These are phyloP conservation scores for Trebouxiophyceae sp. DNA, from an alignment of 163 green algal genomes.

Conservation along the genomic window DNA sequence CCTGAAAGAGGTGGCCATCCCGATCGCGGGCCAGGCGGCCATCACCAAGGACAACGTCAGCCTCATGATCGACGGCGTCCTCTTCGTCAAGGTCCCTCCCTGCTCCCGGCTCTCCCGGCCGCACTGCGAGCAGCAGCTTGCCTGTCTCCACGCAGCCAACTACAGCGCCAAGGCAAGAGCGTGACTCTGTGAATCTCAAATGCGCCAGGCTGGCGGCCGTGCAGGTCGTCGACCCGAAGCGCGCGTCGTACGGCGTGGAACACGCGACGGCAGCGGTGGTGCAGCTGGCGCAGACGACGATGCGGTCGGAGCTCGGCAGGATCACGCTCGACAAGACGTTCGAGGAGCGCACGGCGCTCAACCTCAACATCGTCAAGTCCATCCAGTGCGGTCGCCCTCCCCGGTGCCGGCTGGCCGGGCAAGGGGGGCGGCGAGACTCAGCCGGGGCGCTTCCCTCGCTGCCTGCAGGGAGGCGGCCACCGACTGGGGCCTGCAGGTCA, in stretches of 20 bases:
- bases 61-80: constrained; percentile 95
- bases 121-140: too few relatives aligned
- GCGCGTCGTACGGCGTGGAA: constrained; percentile 90
- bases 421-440: not conserved
- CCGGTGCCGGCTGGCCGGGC: not conserved
- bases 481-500: constrained; percentile 80
- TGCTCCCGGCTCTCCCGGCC: too few relatives aligned
- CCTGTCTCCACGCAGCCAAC: too few relatives aligned
- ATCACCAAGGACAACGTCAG: constrained; percentile 98
- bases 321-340: constrained; percentile 96
- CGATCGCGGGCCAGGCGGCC: constrained; percentile 40
- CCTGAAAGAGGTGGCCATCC: constrained; percentile 90
- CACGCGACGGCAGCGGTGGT: constrained; percentile 85
- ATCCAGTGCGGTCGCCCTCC: constrained; percentile 22
- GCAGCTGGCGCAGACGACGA: constrained; percentile 97
- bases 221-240: constrained; percentile 79
- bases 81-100: constrained; percentile 76
- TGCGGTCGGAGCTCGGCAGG: constrained; percentile 96
- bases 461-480: constrained; percentile 62
- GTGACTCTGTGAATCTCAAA: too few relatives aligned
- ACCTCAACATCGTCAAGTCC: constrained; percentile 78
- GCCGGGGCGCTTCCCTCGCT: not conserved
- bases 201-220: too few relatives aligned
- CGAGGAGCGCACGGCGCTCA: constrained; percentile 90
- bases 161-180: too few relatives aligned